A percentile compares a stretch with the other conserved stretches of the same genome.
These are phyloP conservation scores for Fraxinus cuspidata DNA, from an alignment of 257 asterid species.

Conservation along the genomic window DNA sequence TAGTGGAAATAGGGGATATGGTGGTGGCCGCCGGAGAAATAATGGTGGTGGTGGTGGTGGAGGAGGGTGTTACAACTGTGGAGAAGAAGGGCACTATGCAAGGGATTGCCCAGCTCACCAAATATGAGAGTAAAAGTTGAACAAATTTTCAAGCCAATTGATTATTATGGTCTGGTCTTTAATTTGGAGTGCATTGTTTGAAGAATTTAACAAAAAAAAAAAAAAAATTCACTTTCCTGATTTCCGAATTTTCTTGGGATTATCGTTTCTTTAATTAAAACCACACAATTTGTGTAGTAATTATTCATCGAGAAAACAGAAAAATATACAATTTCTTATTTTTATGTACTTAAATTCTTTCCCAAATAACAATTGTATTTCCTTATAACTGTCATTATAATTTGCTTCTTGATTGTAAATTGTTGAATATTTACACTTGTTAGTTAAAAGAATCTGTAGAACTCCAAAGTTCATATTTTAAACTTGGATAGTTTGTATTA, in stretches of 20 bases:
- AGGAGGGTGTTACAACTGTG: conserved; percentile 48
- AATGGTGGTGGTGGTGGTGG: conserved; percentile 43
- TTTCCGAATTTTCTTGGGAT: neutral
- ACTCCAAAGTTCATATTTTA: too few species aligned
- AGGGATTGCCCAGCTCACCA: conserved; percentile 45
- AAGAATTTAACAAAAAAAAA: neutral
- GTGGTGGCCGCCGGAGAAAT: conserved; percentile 22
- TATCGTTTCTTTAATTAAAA: neutral
- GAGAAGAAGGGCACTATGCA: conserved; percentile 57
- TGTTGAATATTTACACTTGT: too few species aligned
- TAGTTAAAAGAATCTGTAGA: too few species aligned
- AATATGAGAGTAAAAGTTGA: conserved; percentile 23
- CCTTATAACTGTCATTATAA: too few species aligned
- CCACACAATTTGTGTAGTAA: neutral
- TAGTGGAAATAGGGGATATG: conserved; percentile 25
- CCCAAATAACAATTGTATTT: too few species aligned
- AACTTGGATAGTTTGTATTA: too few species aligned
- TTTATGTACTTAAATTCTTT: too few species aligned
- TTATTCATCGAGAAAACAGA: neutral
- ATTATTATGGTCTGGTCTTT: neutral
- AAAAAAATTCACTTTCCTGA: neutral
- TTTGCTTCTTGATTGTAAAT: too few species aligned
- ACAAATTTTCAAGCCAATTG: neutral
- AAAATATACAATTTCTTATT: neutral
- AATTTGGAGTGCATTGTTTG: neutral